Evolutionary conservation across 192 early-diverging fungal genomes (phyloP).

Genomic region (Dimargaris xerosporica): DNA sequence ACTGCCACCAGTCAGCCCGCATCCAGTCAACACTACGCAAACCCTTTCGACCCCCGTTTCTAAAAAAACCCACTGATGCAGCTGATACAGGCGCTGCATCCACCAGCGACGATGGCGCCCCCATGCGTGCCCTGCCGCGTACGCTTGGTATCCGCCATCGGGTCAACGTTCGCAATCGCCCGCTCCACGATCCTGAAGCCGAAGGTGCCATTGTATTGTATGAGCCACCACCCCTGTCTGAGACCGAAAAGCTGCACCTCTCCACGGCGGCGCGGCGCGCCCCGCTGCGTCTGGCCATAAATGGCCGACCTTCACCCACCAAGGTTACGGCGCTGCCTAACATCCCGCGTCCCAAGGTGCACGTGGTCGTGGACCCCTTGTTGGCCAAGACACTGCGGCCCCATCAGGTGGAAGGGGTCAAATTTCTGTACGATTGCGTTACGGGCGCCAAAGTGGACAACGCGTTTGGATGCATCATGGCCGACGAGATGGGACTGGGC

Average conservation of each 20-base stretch:
- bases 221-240: constrained; percentile 45
- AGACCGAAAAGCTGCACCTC: constrained; percentile 22
- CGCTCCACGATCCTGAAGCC: constrained; percentile 68
- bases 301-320: constrained; percentile 11
- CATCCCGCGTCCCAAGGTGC: constrained; percentile 30
- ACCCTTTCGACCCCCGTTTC: constrained; percentile 8
- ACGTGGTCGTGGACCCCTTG: constrained; percentile 77
- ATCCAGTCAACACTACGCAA: too few species aligned
- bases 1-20: too few species aligned
- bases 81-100: not conserved
- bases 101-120: not conserved
- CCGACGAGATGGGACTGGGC: constrained; percentile 92
- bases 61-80: not conserved
- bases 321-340: constrained; percentile 14
- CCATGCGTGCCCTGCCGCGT: not conserved
- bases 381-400: constrained; percentile 75
- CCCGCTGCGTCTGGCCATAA: constrained; percentile 17
- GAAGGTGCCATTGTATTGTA: constrained; percentile 77
- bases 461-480: constrained; percentile 95
- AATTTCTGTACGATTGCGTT: constrained; percentile 88
- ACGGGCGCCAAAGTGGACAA: constrained; percentile 59
- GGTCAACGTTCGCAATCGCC: constrained; percentile 29
- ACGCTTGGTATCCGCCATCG: constrained; percentile 46
- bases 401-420: constrained; percentile 93
- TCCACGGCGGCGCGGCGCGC: constrained; percentile 20